Conservation (phyloP, 805 yeast species). For the Kuraishia molischiana region DNA sequence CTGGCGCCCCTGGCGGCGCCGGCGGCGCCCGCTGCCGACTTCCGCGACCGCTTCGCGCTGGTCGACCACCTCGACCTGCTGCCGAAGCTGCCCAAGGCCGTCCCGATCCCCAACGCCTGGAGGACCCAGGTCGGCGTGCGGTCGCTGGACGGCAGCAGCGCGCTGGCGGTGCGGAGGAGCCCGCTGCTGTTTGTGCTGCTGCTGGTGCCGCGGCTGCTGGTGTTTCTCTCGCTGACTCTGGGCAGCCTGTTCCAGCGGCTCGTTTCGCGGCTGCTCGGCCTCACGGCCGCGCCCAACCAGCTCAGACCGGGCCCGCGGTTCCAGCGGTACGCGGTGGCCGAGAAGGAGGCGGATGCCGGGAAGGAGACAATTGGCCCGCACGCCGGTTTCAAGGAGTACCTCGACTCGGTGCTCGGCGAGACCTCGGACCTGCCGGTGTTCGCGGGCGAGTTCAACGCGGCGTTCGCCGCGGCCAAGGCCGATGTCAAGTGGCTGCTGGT, state of each 20-base stretch:
- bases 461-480: slow-evolving; percentile 25
- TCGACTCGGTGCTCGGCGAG: slow-evolving; percentile 13
- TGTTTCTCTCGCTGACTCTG: slow-evolving; percentile 30
- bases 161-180: neutral
- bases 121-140: slow-evolving; percentile 20
- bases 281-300: slow-evolving; percentile 16
- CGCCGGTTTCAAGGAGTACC: slow-evolving; percentile 6
- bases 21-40: slow-evolving; percentile 6
- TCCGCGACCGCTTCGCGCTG: neutral
- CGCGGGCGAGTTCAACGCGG: slow-evolving; percentile 29
- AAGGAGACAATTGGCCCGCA: slow-evolving; percentile 2
- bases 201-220: slow-evolving; percentile 43
- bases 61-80: slow-evolving; percentile 10
- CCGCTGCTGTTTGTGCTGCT: slow-evolving; percentile 40
- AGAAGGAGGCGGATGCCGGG: slow-evolving; percentile 3
- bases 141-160: neutral
- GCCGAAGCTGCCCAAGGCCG: slow-evolving; percentile 25
- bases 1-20: slow-evolving; percentile 4
- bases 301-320: slow-evolving; percentile 20
- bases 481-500: slow-evolving; percentile 43
- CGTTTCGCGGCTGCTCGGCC: slow-evolving; percentile 19
- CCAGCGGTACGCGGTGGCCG: slow-evolving; percentile 6
- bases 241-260: slow-evolving; percentile 21
- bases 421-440: slow-evolving; percentile 17
- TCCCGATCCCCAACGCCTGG: slow-evolving; percentile 25